Evolutionary conservation across 2,329 filamentous ascomycete genomes (phyloP).

Genomic region (Aureobasidium mangrovei): DNA sequence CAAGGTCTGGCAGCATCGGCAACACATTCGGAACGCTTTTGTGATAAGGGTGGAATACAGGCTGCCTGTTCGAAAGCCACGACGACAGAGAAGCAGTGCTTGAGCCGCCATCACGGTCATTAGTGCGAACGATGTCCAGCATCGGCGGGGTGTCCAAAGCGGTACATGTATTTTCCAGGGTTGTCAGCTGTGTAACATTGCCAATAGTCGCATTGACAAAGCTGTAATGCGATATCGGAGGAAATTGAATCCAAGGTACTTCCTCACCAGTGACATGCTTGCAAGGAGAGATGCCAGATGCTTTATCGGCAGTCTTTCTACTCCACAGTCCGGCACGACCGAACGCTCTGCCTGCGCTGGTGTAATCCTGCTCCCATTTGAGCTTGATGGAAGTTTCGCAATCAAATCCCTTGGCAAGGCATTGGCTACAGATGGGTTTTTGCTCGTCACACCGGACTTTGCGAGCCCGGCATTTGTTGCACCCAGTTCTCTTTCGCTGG

Average conservation of each 20-base stretch:
- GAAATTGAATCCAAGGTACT: constrained; percentile 19
- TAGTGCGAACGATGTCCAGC: not conserved
- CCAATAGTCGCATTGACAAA: constrained; percentile 19
- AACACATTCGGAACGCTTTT: constrained; percentile 3
- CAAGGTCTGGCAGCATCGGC: constrained; percentile 25
- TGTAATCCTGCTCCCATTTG: constrained; percentile 31
- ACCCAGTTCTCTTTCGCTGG: constrained; percentile 31
- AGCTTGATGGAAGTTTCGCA: constrained; percentile 26
- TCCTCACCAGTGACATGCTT: constrained; percentile 10
- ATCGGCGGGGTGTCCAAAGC: not conserved
- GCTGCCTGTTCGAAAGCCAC: constrained; percentile 17
- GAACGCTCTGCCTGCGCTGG: constrained; percentile 34
- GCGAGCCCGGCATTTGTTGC: constrained; percentile 33
- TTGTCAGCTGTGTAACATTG: constrained; percentile 13
- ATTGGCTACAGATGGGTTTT: constrained; percentile 32
- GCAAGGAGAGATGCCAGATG: constrained; percentile 14
- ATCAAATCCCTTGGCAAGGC: constrained; percentile 27
- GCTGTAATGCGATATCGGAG: constrained; percentile 19
- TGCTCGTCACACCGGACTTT: constrained; percentile 35
- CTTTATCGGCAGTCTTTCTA: constrained; percentile 16
- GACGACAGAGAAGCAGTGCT: constrained; percentile 14
- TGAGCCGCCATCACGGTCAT: not conserved
- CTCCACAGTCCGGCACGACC: constrained; percentile 36
- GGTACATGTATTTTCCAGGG: constrained; percentile 8
- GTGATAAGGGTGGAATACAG: constrained; percentile 10